phyloP scores from a whole-genome alignment of 1,284 basidiomycete species.

The Leccinum subrobustum region DNA sequence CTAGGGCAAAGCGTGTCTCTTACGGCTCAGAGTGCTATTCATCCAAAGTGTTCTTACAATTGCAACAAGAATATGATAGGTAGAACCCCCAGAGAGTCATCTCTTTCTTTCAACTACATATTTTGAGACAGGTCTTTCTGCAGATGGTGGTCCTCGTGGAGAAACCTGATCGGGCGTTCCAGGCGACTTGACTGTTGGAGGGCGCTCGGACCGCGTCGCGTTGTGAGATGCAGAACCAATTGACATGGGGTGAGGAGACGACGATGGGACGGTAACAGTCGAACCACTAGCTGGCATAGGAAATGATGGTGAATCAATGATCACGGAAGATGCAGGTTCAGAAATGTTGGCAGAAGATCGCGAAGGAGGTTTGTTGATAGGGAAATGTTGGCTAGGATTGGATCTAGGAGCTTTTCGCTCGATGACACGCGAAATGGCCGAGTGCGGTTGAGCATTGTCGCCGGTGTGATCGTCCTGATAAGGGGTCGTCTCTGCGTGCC shows the following conservation, averaged over 20 bases:
- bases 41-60: neutral
- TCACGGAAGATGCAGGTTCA: slow-evolving; percentile 5
- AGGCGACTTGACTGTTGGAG: slow-evolving; percentile 42
- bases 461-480: neutral
- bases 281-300: slow-evolving; percentile 9
- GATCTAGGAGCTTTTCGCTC: slow-evolving; percentile 25
- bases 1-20: neutral
- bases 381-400: slow-evolving; percentile 12
- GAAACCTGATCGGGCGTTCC: slow-evolving; percentile 34
- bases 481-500: neutral
- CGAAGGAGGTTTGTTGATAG: slow-evolving; percentile 10
- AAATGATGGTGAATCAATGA: slow-evolving; percentile 30
- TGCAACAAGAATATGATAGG: neutral
- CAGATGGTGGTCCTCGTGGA: slow-evolving; percentile 12
- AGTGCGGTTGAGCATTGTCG: slow-evolving; percentile 34
- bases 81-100: neutral
- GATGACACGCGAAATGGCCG: slow-evolving; percentile 25
- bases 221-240: slow-evolving; percentile 40
- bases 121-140: slow-evolving; percentile 40
- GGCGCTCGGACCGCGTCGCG: slow-evolving; percentile 30
- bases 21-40: neutral
- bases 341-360: slow-evolving; percentile 2
- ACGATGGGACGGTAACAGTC: neutral
- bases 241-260: slow-evolving; percentile 24
- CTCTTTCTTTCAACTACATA: slow-evolving; percentile 35